Evolutionary conservation across 345 rosid genomes (phyloP), one percentile per base, ranked within the genome.

Genomic region (Aurinia saxatilis): DNA sequence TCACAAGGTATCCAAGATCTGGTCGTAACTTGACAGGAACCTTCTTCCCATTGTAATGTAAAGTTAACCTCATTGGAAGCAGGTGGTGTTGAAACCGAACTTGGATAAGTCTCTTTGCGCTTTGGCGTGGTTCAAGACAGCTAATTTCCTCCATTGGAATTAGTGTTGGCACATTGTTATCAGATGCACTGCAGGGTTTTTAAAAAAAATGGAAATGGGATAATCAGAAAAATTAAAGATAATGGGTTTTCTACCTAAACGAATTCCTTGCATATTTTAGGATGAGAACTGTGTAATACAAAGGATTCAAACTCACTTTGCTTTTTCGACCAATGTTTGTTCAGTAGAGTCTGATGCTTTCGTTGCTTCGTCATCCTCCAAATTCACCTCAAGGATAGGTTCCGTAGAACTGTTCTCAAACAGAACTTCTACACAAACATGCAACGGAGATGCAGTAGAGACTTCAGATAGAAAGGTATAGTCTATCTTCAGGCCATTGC

Each of bases 1-100:
- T 93, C 60, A 93, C 86, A 77, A 93, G 88, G 77, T 87, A 93
- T 40, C 99, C 99, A 41, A 93, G 87, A 72, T 93, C 95, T 53
- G 99, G 99, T 57, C 88, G 77, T 79, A 90, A 72, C 83, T 90
- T 90, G 70, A 85, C 86, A 10, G 85, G 84, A 70, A 80, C 68
- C 70, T 73, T 84, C 78, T 78, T 85, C 47, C 70, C 87, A 70
- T 78, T 69, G 44, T 71, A 79, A 56, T 70, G 68, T 48, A 92
- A 75, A 46, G 73, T 67, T 66, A 92, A 73, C 78, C 77, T 92
- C 79, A 82, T 66, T 63, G 99, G 96, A 81, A 92, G 73, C 33
- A 89, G 75, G 74, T 89, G 98, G 77, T 92, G 98, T 67, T 75
- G 97, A 77, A 92, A 92, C 49, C 71, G 80, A 76, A 89, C 98